These are phyloP conservation scores for Solanum chilense DNA, from an alignment of 257 asterid species.

Conservation along the genomic window DNA sequence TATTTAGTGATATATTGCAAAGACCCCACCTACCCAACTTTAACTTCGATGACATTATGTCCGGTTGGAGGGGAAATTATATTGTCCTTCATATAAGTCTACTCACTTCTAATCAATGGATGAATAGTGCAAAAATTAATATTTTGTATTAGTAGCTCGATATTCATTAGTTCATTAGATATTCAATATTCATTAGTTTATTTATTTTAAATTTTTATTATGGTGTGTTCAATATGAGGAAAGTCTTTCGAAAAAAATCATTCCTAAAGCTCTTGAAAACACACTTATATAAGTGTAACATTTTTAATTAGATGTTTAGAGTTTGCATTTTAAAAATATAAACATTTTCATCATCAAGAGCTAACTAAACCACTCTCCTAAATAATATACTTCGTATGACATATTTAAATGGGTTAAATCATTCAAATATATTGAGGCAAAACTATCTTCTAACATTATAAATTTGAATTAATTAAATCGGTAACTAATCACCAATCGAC, in stretches of 20 bases:
- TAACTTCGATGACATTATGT: background rate
- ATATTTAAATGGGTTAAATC: background rate
- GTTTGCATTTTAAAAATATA: fast-evolving
- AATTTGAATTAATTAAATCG: too few species aligned
- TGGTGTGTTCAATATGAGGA: background rate
- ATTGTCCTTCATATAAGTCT: background rate
- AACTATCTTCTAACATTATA: background rate
- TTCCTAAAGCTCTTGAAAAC: background rate
- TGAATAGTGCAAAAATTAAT: background rate
- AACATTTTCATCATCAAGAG: background rate
- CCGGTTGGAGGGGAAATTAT: background rate
- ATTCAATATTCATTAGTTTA: background rate
- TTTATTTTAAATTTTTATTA: background rate
- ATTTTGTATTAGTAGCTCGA: background rate
- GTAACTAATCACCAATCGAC: background rate
- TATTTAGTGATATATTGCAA: background rate
- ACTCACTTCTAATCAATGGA: background rate
- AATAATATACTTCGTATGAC: background rate
- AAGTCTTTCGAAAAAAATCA: fast-evolving
- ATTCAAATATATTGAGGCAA: background rate
- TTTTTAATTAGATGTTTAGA: background rate
- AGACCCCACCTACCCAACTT: background rate
- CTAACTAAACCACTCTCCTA: background rate
- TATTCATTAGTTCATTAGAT: background rate
- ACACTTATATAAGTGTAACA: background rate